Conservation (phyloP, 331 rosid species). For the Quercus phellos region DNA sequence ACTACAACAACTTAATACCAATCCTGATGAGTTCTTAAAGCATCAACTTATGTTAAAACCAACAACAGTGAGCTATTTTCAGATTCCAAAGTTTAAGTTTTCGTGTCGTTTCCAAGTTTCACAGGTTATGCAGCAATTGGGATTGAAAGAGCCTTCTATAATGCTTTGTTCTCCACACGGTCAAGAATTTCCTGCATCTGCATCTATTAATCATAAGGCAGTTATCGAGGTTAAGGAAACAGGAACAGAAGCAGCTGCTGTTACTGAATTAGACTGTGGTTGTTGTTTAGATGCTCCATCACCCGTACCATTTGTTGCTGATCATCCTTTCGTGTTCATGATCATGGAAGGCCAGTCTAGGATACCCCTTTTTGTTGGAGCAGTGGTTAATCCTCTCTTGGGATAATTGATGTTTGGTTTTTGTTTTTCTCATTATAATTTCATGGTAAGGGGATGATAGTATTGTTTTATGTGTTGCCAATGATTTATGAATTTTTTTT, state of each 20-base stretch:
- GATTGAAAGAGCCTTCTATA: background rate
- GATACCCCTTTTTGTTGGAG: constrained; percentile 2
- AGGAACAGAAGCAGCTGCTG: constrained; percentile 9
- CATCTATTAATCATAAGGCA: constrained; percentile 5
- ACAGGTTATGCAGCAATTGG: background rate
- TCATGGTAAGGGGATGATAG: no score
- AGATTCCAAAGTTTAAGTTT: constrained; percentile 19
- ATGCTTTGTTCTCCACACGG: background rate
- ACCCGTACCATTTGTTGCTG: constrained; percentile 9
- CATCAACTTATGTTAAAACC: background rate
- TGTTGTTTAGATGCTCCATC: no score
- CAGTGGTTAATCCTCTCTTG: constrained; percentile 1
- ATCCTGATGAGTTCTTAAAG: background rate
- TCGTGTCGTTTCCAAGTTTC: constrained; percentile 9
- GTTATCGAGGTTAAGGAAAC: constrained; percentile 14
- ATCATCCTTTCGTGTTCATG: constrained; percentile 19
- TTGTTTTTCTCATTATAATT: no score
- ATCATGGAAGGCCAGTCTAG: constrained; percentile 14
- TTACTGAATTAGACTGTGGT: background rate
- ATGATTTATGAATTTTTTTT: no score
- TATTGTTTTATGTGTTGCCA: no score
- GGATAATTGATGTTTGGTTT: no score
- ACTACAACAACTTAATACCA: background rate
- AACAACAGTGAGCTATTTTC: background rate
- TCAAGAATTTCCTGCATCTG: background rate